Conservation (phyloP, 495 filamentous ascomycete genomes). For the Paragyromitra xinjiangensis region DNA sequence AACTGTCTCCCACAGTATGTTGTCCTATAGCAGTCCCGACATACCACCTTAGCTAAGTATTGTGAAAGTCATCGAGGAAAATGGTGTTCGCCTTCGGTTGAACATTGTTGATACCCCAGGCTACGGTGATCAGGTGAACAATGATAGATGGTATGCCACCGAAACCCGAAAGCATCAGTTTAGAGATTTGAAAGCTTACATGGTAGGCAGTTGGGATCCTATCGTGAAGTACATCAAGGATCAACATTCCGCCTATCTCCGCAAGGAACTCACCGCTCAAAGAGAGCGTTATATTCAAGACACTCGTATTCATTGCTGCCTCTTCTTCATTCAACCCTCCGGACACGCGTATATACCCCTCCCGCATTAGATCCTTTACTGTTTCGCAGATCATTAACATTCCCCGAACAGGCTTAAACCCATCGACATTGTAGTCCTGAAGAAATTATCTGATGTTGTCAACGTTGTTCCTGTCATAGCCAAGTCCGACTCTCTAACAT, state of each 20-base stretch:
- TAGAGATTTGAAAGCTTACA: not conserved
- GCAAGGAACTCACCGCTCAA: conserved; percentile 99
- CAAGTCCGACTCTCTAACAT: conserved; percentile 94
- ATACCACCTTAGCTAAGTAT: conserved; percentile 6
- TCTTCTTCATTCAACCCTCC: conserved; percentile 99
- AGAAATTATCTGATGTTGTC: conserved; percentile 98
- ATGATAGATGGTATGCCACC: conserved; percentile 73
- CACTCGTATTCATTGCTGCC: conserved; percentile 98
- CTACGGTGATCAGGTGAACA: conserved; percentile 84
- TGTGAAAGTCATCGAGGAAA: conserved; percentile 89
- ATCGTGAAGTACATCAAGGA: conserved; percentile 99
- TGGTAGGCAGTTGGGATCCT: conserved; percentile 72
- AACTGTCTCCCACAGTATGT: conserved; percentile 86
- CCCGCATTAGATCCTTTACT: not conserved
- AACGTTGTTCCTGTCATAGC: conserved; percentile 99
- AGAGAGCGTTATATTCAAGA: conserved; percentile 99
- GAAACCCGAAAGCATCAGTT: not conserved
- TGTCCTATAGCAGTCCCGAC: not conserved
- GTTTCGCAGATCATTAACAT: conserved; percentile 24
- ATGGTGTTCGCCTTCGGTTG: conserved; percentile 77
- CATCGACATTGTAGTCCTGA: conserved; percentile 98
- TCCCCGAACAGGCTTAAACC: conserved; percentile 75
- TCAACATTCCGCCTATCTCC: conserved; percentile 98
- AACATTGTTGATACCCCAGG: conserved; percentile 85
- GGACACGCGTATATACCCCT: conserved; percentile 78